Evolutionary conservation across 108 stramenopile species (phyloP).

Genomic region (Skeletonema potamos): DNA sequence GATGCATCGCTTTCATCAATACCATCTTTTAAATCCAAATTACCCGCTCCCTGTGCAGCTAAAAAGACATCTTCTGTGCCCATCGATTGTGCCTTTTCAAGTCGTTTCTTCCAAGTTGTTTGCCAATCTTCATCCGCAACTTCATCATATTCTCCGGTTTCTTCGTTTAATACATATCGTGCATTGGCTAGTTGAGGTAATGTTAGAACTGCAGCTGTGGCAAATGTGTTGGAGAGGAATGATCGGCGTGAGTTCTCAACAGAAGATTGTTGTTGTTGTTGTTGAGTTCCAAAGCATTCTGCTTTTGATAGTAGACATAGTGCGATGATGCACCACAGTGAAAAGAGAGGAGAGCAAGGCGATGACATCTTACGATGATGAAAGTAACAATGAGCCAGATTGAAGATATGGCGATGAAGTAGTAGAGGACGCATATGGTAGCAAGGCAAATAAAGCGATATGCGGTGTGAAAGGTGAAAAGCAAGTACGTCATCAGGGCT

Average conservation of each 20-base stretch:
- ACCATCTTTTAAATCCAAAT: slow-evolving; percentile 46
- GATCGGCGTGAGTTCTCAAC: slow-evolving; percentile 6
- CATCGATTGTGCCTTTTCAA: slow-evolving; percentile 58
- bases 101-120: slow-evolving; percentile 55
- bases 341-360: neutral
- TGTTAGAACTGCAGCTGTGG: slow-evolving; percentile 1
- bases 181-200: slow-evolving; percentile 21
- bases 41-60: slow-evolving; percentile 63
- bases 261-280: neutral
- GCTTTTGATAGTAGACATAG: neutral
- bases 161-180: slow-evolving; percentile 56
- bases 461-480: too few relatives aligned
- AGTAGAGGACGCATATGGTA: too few relatives aligned
- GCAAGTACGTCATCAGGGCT: neutral
- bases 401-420: too few relatives aligned
- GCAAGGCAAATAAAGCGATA: too few relatives aligned
- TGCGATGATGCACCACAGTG: neutral
- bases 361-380: neutral
- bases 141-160: slow-evolving; percentile 68
- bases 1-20: slow-evolving; percentile 47
- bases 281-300: neutral
- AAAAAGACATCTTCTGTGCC: slow-evolving; percentile 51
- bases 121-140: slow-evolving; percentile 59
- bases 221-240: slow-evolving; percentile 16
- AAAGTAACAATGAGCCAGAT: too few relatives aligned